phyloP scores from a whole-genome alignment of 495 filamentous ascomycete genomes.

The Penicillium ucsense region DNA sequence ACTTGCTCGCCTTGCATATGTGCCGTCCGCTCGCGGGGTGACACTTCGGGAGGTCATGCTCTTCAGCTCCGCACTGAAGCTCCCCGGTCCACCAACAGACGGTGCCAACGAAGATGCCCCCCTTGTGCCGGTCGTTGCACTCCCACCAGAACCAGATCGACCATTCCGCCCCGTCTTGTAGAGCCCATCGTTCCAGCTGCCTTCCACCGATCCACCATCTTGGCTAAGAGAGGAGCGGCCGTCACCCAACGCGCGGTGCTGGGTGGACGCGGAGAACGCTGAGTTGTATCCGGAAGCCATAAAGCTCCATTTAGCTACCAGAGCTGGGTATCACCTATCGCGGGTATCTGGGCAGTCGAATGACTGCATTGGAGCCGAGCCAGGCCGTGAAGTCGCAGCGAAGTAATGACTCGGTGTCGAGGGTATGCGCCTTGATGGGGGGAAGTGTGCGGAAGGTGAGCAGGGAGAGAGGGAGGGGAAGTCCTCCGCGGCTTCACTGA shows the following conservation, averaged over 20 bases:
- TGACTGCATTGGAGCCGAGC: conserved; percentile 28
- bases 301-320: conserved; percentile 36
- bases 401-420: conserved; percentile 15
- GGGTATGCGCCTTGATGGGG: conserved; percentile 6
- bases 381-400: conserved; percentile 10
- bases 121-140: conserved; percentile 50
- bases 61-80: conserved; percentile 85
- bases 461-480: not conserved
- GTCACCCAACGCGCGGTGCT: conserved; percentile 50
- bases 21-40: conserved; percentile 58
- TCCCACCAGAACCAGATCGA: conserved; percentile 51
- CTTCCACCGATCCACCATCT: conserved; percentile 42
- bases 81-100: conserved; percentile 64
- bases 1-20: conserved; percentile 43
- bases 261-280: conserved; percentile 55
- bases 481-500: conserved; percentile 18
- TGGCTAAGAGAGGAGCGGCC: conserved; percentile 46
- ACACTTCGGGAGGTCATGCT: conserved; percentile 60
- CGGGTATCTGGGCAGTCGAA: conserved; percentile 15
- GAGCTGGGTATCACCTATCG: conserved; percentile 33
- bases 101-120: conserved; percentile 51
- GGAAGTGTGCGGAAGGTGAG: conserved; percentile 17
- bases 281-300: conserved; percentile 43
- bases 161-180: conserved; percentile 32
- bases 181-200: conserved; percentile 39